Evolutionary conservation across 1,284 basidiomycete genomes (phyloP).

Genomic region (Pholiota adiposa): DNA sequence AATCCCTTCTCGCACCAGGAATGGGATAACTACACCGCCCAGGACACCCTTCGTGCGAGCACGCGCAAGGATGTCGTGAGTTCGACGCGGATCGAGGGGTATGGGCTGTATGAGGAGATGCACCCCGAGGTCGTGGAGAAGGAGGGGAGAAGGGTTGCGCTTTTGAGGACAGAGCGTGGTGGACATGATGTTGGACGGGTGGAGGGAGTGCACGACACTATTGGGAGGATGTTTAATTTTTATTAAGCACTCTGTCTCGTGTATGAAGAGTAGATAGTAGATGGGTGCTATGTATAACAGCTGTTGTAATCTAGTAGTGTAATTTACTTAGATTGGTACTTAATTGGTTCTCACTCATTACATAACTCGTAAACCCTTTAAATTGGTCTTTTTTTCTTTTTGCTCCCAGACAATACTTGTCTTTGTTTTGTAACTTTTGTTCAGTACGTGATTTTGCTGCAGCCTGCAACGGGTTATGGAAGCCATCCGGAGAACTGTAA

Average conservation of each 20-base stretch:
- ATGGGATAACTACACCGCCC: conserved; percentile 27
- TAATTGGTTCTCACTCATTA: too few species aligned
- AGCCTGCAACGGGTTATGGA: too few species aligned
- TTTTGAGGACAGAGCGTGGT: conserved; percentile 64
- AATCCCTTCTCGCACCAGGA: conserved; percentile 24
- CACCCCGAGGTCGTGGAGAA: conserved; percentile 34
- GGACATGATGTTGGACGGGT: conserved; percentile 66
- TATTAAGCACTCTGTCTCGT: conserved; percentile 12
- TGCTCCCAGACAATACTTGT: too few species aligned
- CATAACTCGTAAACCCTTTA: too few species aligned
- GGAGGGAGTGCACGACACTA: conserved; percentile 74
- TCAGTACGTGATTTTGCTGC: too few species aligned
- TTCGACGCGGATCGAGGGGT: conserved; percentile 44
- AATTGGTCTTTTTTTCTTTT: too few species aligned
- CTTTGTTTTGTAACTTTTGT: too few species aligned
- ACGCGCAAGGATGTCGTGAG: conserved; percentile 30
- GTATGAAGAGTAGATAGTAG: neutral
- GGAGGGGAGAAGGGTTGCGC: conserved; percentile 49
- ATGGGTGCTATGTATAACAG: neutral
- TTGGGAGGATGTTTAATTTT: conserved; percentile 54
- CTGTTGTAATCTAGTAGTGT: neutral
- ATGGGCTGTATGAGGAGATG: conserved; percentile 58
- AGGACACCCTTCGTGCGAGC: conserved; percentile 15
- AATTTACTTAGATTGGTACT: too few species aligned
- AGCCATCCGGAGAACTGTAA: too few species aligned